Conservation (phyloP, 2,329 filamentous ascomycete genomes). For the Penicillium sclerotigenum region DNA sequence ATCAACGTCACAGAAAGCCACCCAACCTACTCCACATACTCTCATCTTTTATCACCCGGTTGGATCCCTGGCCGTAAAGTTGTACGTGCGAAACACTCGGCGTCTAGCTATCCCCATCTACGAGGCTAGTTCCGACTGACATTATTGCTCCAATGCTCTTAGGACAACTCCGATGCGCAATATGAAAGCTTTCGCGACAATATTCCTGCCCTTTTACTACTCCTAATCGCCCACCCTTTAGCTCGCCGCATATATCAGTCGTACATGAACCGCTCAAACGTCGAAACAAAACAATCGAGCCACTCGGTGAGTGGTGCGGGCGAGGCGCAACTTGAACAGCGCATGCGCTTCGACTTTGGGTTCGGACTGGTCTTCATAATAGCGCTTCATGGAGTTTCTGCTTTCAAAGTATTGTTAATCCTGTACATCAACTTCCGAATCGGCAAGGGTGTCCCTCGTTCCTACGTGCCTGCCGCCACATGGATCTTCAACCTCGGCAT, state of each 20-base stretch:
- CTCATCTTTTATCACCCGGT: constrained; percentile 68
- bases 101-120: not conserved
- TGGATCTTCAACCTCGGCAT: constrained; percentile 87
- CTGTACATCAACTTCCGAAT: constrained; percentile 78
- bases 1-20: constrained; percentile 61
- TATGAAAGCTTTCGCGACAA: constrained; percentile 83
- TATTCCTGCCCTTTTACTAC: constrained; percentile 71
- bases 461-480: constrained; percentile 69
- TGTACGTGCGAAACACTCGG: constrained; percentile 49
- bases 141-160: constrained; percentile 19
- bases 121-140: constrained; percentile 9
- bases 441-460: constrained; percentile 66
- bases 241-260: constrained; percentile 69
- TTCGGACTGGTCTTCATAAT: constrained; percentile 79
- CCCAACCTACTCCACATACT: constrained; percentile 73
- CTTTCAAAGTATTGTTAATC: constrained; percentile 76
- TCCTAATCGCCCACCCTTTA: constrained; percentile 76
- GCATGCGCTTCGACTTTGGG: constrained; percentile 74
- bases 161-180: constrained; percentile 88
- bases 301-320: constrained; percentile 36
- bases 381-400: constrained; percentile 80
- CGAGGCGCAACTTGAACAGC: constrained; percentile 61
- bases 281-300: constrained; percentile 21
- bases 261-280: constrained; percentile 44
- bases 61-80: constrained; percentile 94